Evolutionary conservation across 1,284 basidiomycete genomes (phyloP), one percentile per base, ranked within the genome.

Genomic region (Schizophyllum commune): DNA sequence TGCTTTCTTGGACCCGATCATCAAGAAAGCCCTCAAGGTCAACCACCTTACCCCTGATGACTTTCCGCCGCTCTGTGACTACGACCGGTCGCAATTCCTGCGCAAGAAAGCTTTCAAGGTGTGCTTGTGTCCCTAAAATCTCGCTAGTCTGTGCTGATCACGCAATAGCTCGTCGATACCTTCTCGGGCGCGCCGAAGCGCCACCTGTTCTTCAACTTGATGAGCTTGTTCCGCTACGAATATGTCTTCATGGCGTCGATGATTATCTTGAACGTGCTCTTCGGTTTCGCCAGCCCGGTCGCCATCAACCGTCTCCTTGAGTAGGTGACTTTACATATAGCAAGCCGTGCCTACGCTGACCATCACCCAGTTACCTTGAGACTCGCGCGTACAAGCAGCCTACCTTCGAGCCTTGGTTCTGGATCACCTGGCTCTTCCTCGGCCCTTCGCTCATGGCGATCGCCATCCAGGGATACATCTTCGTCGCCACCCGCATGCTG

Each of bases 61-160:
- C 57, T 65, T 79, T 32, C 81, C 79, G 55, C 79, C 81, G 5
- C 66, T 83, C 15, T 76, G 78, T 1, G 81, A 83, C 64, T 81
- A 78, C 60, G 81, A 83, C 63, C 61, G 64, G 20, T 59, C 68
- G 27, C 65, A 58, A 56, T 66, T 65, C 52, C 58, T 76, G 13
- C 68, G 69, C 33, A 61, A 65, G 33, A 62, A 61, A 55, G 70
- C 68, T 62, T 69, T 72, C 62, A 63, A 63, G 55, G 71, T 70
- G 52, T 32, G 70, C 60, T 21, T n/a, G 9, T 55, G 5, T 11
- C 19, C 5, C 27, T 5, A 27, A 5, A 27, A 5, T 3, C 27
- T 27, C 27, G 27, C 27, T 5, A 27, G 27, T 5, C 33, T 59
- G 11, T 58, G 19, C 57, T 20, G 55, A 21, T 57, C 32, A 11